Evolutionary conservation across 352 stramenopile genomes (phyloP).

Genomic region (Blastocystis hominis): DNA sequence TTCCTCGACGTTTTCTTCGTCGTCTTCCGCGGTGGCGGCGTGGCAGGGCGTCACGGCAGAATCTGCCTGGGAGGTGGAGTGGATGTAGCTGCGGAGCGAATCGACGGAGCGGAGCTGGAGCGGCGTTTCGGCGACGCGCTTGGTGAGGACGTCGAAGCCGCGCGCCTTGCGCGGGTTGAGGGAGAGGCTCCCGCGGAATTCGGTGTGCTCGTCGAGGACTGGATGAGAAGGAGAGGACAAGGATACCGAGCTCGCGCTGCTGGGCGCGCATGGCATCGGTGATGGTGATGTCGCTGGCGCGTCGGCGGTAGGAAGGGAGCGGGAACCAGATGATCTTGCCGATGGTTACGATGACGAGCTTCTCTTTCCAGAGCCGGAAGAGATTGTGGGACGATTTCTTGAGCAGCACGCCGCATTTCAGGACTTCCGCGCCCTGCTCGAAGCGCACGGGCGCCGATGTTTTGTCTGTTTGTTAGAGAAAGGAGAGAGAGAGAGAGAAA

Average conservation of each 20-base stretch:
- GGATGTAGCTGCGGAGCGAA: background rate
- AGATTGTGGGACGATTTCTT: conserved; percentile 34
- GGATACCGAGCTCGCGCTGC: background rate
- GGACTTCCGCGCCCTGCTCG: conserved; percentile 4
- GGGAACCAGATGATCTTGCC: conserved; percentile 55
- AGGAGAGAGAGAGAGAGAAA: background rate
- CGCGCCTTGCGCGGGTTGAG: background rate
- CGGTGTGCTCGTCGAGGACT: conserved; percentile 46
- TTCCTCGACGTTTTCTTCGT: background rate
- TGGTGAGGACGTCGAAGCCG: conserved; percentile 38
- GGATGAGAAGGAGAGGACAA: background rate
- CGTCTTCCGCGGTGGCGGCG: background rate
- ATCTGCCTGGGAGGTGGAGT: background rate
- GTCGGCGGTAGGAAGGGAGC: background rate
- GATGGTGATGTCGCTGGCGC: background rate
- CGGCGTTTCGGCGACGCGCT: background rate
- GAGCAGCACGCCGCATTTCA: conserved; percentile 33
- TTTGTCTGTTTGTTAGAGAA: background rate
- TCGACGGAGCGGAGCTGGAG: background rate
- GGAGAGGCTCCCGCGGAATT: conserved; percentile 17
- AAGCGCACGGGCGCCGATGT: background rate
- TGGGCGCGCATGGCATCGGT: conserved; percentile 23
- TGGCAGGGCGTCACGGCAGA: background rate
- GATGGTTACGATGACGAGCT: conserved; percentile 44
- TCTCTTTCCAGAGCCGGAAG: background rate